Base-by-base conservation (phyloP, 2,329 filamentous ascomycete genomes). In the Botrytis tulipae region DNA sequence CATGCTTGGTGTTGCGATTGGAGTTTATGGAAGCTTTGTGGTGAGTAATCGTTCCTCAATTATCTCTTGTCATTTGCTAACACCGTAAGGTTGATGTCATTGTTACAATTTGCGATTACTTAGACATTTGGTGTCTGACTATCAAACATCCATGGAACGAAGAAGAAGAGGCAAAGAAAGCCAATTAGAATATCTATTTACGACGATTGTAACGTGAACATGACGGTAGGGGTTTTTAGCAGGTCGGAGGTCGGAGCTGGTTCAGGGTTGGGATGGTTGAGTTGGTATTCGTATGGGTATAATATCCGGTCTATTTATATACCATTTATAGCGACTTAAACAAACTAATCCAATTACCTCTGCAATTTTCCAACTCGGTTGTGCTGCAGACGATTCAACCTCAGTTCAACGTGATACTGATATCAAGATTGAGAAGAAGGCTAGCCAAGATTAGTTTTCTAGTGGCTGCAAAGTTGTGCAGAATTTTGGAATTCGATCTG, bases 101-200 rank as follows among this genome's bases (percentile, higher is more conserved):
- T 77, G 94, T 96, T 74, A 97, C 94, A 44, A 98, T 99, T 78
- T 99, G 96, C 84, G 96, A 99, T 82, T 97, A 97, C 82, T 87
- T 98, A 75, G 96, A 99, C 82, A 99, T 99, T 78, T 98, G 94
- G 94, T 99, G 96, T 82, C 86, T 99, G 82, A 97, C 93, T 1
- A 99, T 99, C 84, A 99, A 99, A 88, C 91, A 98, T 79, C 89
- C 89, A 35, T 86, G 87, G 76, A 84, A 80, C 71, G 77, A 82
- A 70, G 82, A 84, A 73, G 80, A 81, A 8, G 78, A 81, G 44
- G 74, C 76, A 40, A 81, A 81, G 74, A 80, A 80, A 74, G 73
- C 65, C 29, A 74, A 79, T 63, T 73, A 73, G 40, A 70, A 61
- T 40, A 29, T 16, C 18, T 32, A 32, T 62, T 57, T 29, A 32